Conservation (phyloP, 176 grass and related monocot species). For the maize (Zea mays) region Zm-B73-REFERENCE-NAM-5.0 NC_050100.1:3110001-3110500, state of each 20-base stretch:
- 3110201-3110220: background rate
- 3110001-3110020: background rate
- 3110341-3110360: background rate
- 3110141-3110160: background rate
- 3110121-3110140: background rate
- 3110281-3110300: background rate
- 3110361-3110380: background rate
- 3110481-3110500: too few relatives aligned
- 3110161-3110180: conserved; percentile 1
- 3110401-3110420: background rate
- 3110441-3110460: background rate
- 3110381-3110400: background rate
- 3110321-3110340: background rate
- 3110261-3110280: background rate
- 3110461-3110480: background rate
- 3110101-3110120: background rate
- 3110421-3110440: background rate
- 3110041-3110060: background rate
- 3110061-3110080: background rate
- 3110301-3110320: background rate
- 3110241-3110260: background rate
- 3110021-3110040: background rate
- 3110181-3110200: background rate
- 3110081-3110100: background rate
- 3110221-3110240: background rate